A percentile compares a stretch with the other conserved stretches of the same genome.
phyloP scores from a whole-genome alignment of 73 alveolate species.

The Stentor roeselii region DNA sequence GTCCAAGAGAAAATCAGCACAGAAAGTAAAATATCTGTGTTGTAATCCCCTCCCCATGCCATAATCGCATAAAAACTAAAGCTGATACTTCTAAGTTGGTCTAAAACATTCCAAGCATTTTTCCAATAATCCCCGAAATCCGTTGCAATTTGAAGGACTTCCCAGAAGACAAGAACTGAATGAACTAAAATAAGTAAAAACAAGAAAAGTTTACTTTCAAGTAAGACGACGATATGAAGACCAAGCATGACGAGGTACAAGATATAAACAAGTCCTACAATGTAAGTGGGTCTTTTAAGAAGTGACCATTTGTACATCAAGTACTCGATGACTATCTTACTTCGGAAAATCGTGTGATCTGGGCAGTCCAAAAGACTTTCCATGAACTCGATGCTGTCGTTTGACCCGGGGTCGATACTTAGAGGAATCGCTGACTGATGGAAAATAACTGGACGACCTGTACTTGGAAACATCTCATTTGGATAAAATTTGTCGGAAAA shows the following conservation, averaged over 20 bases:
- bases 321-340: not conserved
- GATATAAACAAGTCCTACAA: not conserved
- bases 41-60: constrained; percentile 8
- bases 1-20: not conserved
- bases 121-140: not conserved
- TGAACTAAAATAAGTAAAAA: not conserved
- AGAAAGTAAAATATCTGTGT: not conserved
- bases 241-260: not conserved
- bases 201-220: not conserved
- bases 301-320: not conserved
- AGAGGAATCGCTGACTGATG: not conserved
- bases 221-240: not conserved
- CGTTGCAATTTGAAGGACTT: not conserved
- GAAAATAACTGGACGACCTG: not conserved
- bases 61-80: not conserved
- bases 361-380: not conserved
- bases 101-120: not conserved
- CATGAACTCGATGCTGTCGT: not conserved
- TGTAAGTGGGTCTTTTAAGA: not conserved
- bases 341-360: not conserved
- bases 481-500: not conserved
- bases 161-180: not conserved
- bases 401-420: not conserved
- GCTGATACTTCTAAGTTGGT: not conserved
- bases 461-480: not conserved